These are phyloP conservation scores for Euphrasia confusa DNA, from an alignment of 257 asterid genomes.

Conservation along the genomic window DNA sequence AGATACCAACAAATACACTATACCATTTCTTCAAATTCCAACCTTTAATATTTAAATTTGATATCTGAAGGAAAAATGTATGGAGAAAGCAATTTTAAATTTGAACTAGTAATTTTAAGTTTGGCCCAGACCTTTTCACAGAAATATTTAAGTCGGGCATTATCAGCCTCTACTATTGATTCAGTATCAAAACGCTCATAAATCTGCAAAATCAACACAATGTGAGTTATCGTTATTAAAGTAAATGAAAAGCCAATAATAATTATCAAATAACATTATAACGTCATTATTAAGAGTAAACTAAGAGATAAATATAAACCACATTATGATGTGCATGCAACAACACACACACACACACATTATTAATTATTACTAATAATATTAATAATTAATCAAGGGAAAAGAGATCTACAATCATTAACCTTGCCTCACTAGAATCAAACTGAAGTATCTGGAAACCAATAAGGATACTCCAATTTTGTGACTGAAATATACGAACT, in stretches of 20 bases:
- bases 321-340: neutral
- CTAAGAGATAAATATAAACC: neutral
- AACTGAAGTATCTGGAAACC: neutral
- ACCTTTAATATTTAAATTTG: neutral
- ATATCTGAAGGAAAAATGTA: too few relatives aligned
- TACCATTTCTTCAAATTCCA: constrained; percentile 9
- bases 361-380: too few relatives aligned
- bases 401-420: neutral
- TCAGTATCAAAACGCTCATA: constrained; percentile 68
- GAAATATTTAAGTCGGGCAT: constrained; percentile 72
- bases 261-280: neutral
- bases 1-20: constrained; percentile 1
- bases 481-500: neutral
- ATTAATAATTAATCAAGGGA: too few relatives aligned
- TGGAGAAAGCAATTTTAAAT: neutral
- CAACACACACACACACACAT: neutral
- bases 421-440: neutral
- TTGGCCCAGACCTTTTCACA: constrained; percentile 54
- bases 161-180: constrained; percentile 62
- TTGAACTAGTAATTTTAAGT: constrained; percentile 11
- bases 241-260: constrained; percentile 9
- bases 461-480: neutral
- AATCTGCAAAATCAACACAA: constrained; percentile 42
- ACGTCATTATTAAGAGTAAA: neutral
- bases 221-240: constrained; percentile 16